Conservation (phyloP, 2,329 filamentous ascomycete species). For the Parascedosporium putredinis region DNA sequence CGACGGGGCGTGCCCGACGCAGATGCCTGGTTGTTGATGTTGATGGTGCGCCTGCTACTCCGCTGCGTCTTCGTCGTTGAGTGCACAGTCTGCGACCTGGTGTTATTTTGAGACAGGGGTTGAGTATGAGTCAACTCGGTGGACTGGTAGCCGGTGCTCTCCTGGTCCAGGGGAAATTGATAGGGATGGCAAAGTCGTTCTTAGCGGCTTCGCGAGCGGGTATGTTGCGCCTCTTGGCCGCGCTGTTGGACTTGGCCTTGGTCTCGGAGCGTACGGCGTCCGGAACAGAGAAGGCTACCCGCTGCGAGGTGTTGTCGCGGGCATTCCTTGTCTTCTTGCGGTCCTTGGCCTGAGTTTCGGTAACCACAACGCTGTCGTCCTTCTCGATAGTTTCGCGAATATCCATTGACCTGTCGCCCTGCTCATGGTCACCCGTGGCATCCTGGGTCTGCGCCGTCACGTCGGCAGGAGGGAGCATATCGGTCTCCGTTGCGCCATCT, state of each 20-base stretch:
- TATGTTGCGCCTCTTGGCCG: slow-evolving; percentile 26
- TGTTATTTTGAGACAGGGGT: slow-evolving; percentile 12
- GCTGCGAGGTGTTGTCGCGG: slow-evolving; percentile 18
- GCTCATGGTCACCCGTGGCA: slow-evolving; percentile 19
- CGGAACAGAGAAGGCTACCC: slow-evolving; percentile 32
- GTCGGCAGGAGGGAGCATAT: slow-evolving; percentile 19
- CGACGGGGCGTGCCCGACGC: background rate
- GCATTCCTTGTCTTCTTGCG: slow-evolving; percentile 15
- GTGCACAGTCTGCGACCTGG: background rate
- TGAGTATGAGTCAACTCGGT: slow-evolving; percentile 16
- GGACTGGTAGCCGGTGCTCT: slow-evolving; percentile 14
- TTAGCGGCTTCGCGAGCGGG: slow-evolving; percentile 13
- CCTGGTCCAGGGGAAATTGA: slow-evolving; percentile 14
- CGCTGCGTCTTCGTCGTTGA: background rate
- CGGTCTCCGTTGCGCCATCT: slow-evolving; percentile 25
- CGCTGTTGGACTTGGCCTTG: slow-evolving; percentile 20
- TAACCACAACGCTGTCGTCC: slow-evolving; percentile 9
- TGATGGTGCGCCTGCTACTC: background rate
- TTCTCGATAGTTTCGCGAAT: slow-evolving; percentile 11
- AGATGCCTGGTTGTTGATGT: background rate
- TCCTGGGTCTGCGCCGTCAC: slow-evolving; percentile 23
- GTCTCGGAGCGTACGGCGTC: slow-evolving; percentile 18
- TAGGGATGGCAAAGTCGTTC: slow-evolving; percentile 8
- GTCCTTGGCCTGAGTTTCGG: background rate
- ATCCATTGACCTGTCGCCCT: slow-evolving; percentile 12